Evolutionary conservation across 768 basidiomycete species (phyloP).

Genomic region (Panaeolus cyanescens): DNA sequence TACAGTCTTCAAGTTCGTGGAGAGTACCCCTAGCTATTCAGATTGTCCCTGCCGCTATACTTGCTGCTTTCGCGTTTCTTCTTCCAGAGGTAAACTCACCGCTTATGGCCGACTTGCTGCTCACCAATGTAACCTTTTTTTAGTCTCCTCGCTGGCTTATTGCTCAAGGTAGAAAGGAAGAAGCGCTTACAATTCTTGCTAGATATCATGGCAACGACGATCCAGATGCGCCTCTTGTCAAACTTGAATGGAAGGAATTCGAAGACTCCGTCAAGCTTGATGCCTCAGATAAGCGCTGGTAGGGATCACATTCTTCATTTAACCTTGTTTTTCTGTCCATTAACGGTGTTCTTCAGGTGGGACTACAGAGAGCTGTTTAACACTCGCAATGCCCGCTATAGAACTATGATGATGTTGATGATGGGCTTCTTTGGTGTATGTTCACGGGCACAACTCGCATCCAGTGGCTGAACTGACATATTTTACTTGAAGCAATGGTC

Average conservation of each 20-base stretch:
- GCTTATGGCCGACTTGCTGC: too few species aligned
- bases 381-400: slow-evolving; percentile 46
- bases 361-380: slow-evolving; percentile 53
- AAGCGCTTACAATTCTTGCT: slow-evolving; percentile 47
- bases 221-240: slow-evolving; percentile 49
- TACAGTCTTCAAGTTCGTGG: slow-evolving; percentile 40
- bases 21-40: slow-evolving; percentile 56
- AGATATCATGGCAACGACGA: slow-evolving; percentile 57
- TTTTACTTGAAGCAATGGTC: slow-evolving; percentile 45
- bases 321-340: not conserved
- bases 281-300: slow-evolving; percentile 61
- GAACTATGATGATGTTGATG: slow-evolving; percentile 48
- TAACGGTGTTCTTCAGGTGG: slow-evolving; percentile 33
- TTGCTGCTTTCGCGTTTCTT: slow-evolving; percentile 32
- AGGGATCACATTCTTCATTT: slow-evolving; percentile 14
- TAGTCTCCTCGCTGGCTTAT: slow-evolving; percentile 59
- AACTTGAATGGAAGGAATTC: slow-evolving; percentile 53
- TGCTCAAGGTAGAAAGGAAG: slow-evolving; percentile 47
- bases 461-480: not conserved
- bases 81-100: slow-evolving; percentile 39
- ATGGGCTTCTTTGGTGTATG: slow-evolving; percentile 56
- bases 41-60: slow-evolving; percentile 44
- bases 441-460: too few species aligned
- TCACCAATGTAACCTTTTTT: not conserved
- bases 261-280: slow-evolving; percentile 49